Conservation (phyloP, 768 basidiomycete genomes). For the Leccinellum rugosiceps region DNA sequence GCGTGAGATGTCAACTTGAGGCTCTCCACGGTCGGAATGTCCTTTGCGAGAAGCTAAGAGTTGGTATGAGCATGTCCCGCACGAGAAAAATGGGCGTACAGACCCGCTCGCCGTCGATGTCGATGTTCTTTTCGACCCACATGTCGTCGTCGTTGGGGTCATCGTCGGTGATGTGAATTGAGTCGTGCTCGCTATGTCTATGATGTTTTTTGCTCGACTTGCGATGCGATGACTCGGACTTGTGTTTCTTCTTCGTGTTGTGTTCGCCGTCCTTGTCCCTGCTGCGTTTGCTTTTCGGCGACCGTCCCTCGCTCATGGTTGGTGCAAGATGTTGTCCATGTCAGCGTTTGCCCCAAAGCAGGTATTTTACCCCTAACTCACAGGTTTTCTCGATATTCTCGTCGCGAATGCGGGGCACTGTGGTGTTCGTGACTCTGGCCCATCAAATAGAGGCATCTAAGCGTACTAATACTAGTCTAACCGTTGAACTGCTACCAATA, state of each 20-base stretch:
- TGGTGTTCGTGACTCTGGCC: too few species aligned
- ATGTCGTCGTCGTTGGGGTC: conserved; percentile 70
- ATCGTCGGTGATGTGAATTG: conserved; percentile 56
- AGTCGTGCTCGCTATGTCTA: conserved; percentile 33
- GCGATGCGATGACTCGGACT: conserved; percentile 37
- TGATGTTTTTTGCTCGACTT: conserved; percentile 36
- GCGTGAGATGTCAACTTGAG: conserved; percentile 67
- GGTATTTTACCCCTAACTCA: background rate
- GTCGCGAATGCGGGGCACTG: too few species aligned
- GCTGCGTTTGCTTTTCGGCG: conserved; percentile 26
- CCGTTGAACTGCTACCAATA: too few species aligned
- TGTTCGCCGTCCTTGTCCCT: conserved; percentile 42
- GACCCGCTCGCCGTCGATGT: conserved; percentile 73
- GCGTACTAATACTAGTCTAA: too few species aligned
- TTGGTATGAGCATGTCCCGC: conserved; percentile 4
- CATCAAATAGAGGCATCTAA: too few species aligned
- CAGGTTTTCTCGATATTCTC: too few species aligned
- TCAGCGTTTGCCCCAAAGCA: background rate
- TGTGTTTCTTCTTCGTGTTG: conserved; percentile 55
- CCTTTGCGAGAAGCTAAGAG: conserved; percentile 57
- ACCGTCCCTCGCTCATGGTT: conserved; percentile 24
- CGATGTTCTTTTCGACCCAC: conserved; percentile 88
- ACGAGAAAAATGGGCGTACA: conserved; percentile 22
- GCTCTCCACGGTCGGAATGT: conserved; percentile 74
- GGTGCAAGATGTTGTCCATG: background rate